These are phyloP conservation scores for Cyclanthera cordifolia DNA, from an alignment of 306 rosid genomes.

Conservation along the genomic window DNA sequence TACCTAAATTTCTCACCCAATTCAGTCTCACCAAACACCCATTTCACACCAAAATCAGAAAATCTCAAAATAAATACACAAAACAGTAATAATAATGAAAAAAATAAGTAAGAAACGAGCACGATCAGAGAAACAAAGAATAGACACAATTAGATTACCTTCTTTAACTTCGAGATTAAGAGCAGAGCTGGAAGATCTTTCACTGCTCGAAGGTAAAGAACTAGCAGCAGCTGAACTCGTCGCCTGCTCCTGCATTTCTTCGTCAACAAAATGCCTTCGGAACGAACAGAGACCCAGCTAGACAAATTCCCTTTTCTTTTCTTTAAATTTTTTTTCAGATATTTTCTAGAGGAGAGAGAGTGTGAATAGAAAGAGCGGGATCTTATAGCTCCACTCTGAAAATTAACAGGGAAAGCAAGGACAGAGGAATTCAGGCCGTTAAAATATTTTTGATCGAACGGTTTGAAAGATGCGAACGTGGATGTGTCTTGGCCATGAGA, in stretches of 20 bases:
- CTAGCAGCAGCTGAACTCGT: constrained; percentile 17
- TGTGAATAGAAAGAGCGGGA: constrained; percentile 8
- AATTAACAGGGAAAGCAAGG: constrained; percentile 1
- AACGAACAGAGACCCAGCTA: background rate
- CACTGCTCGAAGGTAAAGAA: constrained; percentile 20
- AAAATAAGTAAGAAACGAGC: background rate
- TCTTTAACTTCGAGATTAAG: constrained; percentile 18
- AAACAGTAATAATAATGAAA: too few species aligned
- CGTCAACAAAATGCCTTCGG: background rate
- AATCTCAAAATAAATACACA: background rate
- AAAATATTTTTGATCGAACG: background rate
- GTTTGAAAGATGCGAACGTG: background rate
- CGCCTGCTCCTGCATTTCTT: constrained; percentile 19
- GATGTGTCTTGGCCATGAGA: constrained; percentile 10
- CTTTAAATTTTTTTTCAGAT: background rate
- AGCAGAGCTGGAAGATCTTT: constrained; percentile 17
- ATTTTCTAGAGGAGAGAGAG: background rate
- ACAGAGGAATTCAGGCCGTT: constrained; percentile 1
- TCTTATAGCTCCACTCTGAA: background rate
- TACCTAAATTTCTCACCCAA: constrained; percentile 27
- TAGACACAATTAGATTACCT: background rate
- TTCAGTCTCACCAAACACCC: background rate
- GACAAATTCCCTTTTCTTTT: background rate
- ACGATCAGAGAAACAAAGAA: background rate
- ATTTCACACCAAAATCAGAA: background rate